Conservation (phyloP, 805 yeast species). For the Yarrowia sp. region DNA sequence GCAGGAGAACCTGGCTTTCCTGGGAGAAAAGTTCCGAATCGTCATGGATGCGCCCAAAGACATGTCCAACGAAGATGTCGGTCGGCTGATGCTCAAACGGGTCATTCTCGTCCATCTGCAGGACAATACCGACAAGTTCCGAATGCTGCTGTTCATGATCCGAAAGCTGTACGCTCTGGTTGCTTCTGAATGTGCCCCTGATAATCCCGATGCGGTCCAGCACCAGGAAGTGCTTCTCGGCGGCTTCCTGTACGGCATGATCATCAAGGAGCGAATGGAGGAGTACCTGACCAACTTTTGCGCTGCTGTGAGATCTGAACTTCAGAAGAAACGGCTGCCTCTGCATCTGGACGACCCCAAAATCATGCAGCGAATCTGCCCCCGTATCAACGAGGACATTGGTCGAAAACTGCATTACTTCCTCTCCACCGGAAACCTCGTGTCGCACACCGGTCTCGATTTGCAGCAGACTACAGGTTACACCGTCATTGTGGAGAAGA, state of each 20-base stretch:
- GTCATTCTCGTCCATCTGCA: constrained; percentile 84
- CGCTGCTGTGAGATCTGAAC: constrained; percentile 72
- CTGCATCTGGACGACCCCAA: constrained; percentile 80
- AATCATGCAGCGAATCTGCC: constrained; percentile 74
- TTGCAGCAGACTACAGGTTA: constrained; percentile 97
- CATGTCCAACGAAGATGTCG: constrained; percentile 84
- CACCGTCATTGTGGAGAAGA: constrained; percentile 98
- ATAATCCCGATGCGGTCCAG: constrained; percentile 98
- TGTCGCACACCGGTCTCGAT: constrained; percentile 95
- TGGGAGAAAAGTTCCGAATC: constrained; percentile 94
- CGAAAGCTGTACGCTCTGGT: constrained; percentile 91
- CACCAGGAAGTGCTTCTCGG: constrained; percentile 96
- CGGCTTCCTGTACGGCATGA: constrained; percentile 95
- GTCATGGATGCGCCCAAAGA: constrained; percentile 89
- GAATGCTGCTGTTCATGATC: constrained; percentile 87
- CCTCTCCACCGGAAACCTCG: constrained; percentile 93
- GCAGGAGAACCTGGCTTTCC: constrained; percentile 85
- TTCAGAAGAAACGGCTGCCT: constrained; percentile 63
- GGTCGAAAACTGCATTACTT: constrained; percentile 94
- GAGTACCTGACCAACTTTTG: constrained; percentile 77
- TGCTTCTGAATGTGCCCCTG: constrained; percentile 95
- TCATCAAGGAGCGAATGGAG: constrained; percentile 91
- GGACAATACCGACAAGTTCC: constrained; percentile 72
- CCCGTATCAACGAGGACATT: constrained; percentile 83
- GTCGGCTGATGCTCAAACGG: constrained; percentile 73